Evolutionary conservation across 2,329 filamentous ascomycete species (phyloP), one percentile per base, ranked within the genome.

Genomic region (Exophiala mesophila): DNA sequence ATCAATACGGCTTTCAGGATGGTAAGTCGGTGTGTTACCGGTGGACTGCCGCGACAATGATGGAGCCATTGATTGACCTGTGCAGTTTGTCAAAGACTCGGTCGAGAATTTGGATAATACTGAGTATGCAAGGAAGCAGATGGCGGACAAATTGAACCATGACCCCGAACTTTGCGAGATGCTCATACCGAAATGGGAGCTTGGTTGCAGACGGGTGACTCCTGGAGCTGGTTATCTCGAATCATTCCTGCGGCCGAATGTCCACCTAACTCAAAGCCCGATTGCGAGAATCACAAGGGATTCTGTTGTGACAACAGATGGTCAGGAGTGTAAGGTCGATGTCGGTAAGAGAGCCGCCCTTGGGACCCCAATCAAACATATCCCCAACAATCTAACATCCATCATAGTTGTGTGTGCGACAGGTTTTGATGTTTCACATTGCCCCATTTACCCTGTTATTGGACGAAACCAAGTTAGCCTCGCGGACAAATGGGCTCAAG

Each of bases 191-290:
- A 42, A 52, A 1, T 57, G 51, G 37, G 35, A 42, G 7, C 39
- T 57, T 6, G 70, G 70, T 1, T 74, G 71, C 41, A 59, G 70
- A 10, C 61, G 72, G 1, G 50, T 72, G 13, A 73, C 72, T 0
- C 73, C 72, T 1, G 71, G 71, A 0, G 67, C 67, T 12, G 70
- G 72, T 0, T 76, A 72, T 51, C 64, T 76, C 8, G 68, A 74
- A 52, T 67, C 72, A 2, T 54, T 71, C 4, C 57, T 58, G 4
- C 34, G 66, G 18, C 56, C 59, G 1, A 71, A 71, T 47, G 64
- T 63, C 2, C 33, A 47, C 9, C 40, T 59, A 5, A 36, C 49
- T 4, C 52, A 51, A n/a, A 63, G 62, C 29, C 49, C 63, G n/a
- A 65, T 63, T 5, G 47, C 52, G 0, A 49, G 56, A 6, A 63